Conservation (phyloP, 371 early-diverging fungal species). For the Mortierella sp. region DNA sequence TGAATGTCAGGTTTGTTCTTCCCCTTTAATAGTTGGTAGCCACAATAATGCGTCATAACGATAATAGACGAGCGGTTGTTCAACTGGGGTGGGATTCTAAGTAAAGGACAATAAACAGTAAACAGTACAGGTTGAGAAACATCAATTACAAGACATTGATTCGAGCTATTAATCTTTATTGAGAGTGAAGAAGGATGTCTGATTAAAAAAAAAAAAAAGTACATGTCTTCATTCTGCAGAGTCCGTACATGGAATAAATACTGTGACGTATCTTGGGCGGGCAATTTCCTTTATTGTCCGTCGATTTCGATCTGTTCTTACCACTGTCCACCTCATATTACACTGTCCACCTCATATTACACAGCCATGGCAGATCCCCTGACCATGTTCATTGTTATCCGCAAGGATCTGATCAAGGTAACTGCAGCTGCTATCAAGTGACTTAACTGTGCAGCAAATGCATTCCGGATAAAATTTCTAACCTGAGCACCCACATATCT, state of each 20-base stretch:
- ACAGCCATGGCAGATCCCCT: slow-evolving; percentile 66
- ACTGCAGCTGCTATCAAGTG: background rate
- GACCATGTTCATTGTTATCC: slow-evolving; percentile 86
- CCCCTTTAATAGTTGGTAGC: slow-evolving; percentile 58
- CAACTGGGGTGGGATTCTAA: slow-evolving; percentile 51
- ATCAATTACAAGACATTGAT: too few species aligned
- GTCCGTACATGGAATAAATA: background rate
- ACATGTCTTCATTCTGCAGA: background rate
- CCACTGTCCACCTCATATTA: background rate
- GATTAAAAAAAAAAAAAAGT: background rate
- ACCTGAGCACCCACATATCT: background rate
- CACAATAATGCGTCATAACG: slow-evolving; percentile 50
- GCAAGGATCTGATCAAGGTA: slow-evolving; percentile 87
- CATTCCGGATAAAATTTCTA: background rate
- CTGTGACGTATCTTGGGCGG: background rate
- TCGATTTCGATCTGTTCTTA: background rate
- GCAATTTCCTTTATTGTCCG: background rate
- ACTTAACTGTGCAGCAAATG: background rate
- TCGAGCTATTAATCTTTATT: too few species aligned
- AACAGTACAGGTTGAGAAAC: too few species aligned
- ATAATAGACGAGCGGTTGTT: slow-evolving; percentile 59
- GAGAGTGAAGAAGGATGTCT: too few species aligned
- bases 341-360: background rate
- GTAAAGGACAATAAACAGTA: too few species aligned
- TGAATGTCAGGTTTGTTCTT: slow-evolving; percentile 48